These are phyloP conservation scores for Kandelia obovata DNA, from an alignment of 345 rosid genomes.

Conservation along the genomic window DNA sequence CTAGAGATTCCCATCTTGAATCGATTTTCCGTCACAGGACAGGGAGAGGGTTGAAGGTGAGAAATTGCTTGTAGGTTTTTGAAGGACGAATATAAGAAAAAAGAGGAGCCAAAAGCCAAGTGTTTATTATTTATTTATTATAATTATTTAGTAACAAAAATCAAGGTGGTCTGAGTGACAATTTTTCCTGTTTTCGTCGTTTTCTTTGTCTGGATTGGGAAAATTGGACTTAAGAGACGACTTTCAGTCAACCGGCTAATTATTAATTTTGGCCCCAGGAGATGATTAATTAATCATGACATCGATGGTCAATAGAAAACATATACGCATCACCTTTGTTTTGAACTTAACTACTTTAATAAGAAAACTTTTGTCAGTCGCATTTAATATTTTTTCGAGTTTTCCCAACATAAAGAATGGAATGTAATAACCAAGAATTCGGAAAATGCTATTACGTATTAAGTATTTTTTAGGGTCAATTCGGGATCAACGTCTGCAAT, in stretches of 20 bases:
- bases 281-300: conserved; percentile 19
- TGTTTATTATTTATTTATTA: not conserved
- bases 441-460: too few species aligned
- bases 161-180: not conserved
- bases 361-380: too few species aligned
- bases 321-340: too few species aligned
- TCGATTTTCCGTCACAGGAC: conserved; percentile 50
- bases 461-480: too few species aligned
- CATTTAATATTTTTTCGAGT: too few species aligned
- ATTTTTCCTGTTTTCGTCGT: conserved; percentile 24
- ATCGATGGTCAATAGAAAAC: too few species aligned
- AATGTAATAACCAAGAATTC: too few species aligned
- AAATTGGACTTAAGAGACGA: conserved; percentile 8
- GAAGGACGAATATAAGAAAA: conserved; percentile 7
- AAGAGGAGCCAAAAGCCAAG: not conserved
- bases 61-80: not conserved
- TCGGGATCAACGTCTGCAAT: too few species aligned
- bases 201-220: conserved; percentile 21
- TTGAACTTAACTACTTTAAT: too few species aligned
- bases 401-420: too few species aligned
- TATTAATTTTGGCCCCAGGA: too few species aligned
- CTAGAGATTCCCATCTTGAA: conserved; percentile 60
- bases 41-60: not conserved
- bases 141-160: not conserved
- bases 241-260: not conserved